A percentile compares a stretch with the other conserved stretches of the same genome.
Conservation (phyloP, 2,329 filamentous ascomycete genomes). For the Colletotrichum sp. region DNA sequence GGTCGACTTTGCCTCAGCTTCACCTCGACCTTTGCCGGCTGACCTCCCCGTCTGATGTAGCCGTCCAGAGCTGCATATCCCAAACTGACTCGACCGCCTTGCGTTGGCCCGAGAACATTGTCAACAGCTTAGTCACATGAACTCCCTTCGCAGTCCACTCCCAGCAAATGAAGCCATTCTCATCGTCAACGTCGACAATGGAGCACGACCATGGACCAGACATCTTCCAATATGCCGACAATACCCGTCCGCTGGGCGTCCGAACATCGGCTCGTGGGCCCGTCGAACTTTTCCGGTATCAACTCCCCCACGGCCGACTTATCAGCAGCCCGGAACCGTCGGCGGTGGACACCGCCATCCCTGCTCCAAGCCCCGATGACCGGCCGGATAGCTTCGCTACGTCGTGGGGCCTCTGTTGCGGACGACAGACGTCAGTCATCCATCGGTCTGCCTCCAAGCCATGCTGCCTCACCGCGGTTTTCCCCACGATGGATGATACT, state of each 20-base stretch:
- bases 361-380: background rate
- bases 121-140: background rate
- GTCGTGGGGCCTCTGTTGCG: background rate
- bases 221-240: background rate
- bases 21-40: background rate
- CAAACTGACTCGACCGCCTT: background rate
- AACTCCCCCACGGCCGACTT: background rate
- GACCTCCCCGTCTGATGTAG: background rate
- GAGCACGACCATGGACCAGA: background rate
- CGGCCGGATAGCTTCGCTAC: slow-evolving; percentile 3
- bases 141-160: background rate
- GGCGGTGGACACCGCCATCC: background rate
- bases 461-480: background rate
- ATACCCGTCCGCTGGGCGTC: background rate
- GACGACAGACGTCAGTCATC: background rate
- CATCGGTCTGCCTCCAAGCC: background rate
- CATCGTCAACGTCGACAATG: background rate
- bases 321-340: background rate
- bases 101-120: background rate
- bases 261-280: background rate
- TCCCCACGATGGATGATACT: background rate
- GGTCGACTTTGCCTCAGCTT: background rate
- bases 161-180: background rate
- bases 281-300: background rate
- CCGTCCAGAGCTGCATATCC: background rate